Percentiles rank a stretch among this genome's conserved stretches.
Conservation (phyloP, 768 basidiomycete genomes). For the Panaeolus cyanescens region DNA sequence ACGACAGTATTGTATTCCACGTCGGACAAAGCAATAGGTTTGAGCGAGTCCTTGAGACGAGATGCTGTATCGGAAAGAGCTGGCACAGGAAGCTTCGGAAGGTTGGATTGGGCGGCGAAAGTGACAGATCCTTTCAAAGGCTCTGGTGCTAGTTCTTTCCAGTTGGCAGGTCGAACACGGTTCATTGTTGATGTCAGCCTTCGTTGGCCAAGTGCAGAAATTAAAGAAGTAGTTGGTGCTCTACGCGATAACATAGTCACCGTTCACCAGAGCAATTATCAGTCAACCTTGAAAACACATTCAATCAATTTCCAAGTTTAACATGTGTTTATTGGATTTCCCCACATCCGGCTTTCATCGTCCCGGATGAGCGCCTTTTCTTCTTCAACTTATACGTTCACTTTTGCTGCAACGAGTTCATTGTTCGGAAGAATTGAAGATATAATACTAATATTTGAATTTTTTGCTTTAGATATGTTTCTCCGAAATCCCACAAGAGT, state of each 20-base stretch:
- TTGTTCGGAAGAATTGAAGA: too few species aligned
- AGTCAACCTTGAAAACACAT: background rate
- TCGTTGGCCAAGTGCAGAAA: conserved; percentile 9
- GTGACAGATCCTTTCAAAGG: conserved; percentile 55
- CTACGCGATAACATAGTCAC: conserved; percentile 5
- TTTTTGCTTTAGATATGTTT: too few species aligned
- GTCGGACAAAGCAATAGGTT: conserved; percentile 69
- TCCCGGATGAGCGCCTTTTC: too few species aligned
- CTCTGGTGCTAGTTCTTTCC: conserved; percentile 74
- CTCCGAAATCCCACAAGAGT: too few species aligned
- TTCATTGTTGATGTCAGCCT: conserved; percentile 25
- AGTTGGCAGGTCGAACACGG: conserved; percentile 47
- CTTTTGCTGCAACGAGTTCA: too few species aligned
- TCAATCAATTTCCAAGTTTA: too few species aligned
- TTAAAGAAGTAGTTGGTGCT: background rate
- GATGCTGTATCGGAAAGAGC: conserved; percentile 63
- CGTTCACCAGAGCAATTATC: background rate
- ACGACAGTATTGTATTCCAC: conserved; percentile 57
- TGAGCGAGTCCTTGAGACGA: conserved; percentile 69
- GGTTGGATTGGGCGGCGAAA: conserved; percentile 61
- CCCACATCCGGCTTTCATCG: too few species aligned
- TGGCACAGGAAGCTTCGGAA: conserved; percentile 80
- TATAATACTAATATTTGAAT: too few species aligned
- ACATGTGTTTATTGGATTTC: too few species aligned
- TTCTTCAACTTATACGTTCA: too few species aligned